Percentiles rank a stretch among this genome's conserved stretches.
These are phyloP conservation scores for Colletotrichum musicola DNA, from an alignment of 2,329 filamentous ascomycete genomes.

Conservation along the genomic window DNA sequence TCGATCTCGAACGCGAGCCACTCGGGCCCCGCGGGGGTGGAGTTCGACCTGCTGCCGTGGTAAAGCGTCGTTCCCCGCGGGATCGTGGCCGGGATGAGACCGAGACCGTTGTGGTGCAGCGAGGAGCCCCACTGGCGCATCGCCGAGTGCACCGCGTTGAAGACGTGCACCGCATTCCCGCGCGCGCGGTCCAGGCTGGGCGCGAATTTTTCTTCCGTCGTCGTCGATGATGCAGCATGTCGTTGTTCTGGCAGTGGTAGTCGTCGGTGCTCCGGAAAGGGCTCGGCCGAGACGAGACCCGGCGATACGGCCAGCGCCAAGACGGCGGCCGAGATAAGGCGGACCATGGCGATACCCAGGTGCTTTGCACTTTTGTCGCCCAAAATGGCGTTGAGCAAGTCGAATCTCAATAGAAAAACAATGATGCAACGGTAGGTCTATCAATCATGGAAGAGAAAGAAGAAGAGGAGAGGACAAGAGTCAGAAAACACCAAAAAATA, in stretches of 20 bases:
- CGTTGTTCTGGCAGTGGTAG: neutral
- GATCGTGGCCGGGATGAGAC: conserved; percentile 75
- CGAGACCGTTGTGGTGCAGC: conserved; percentile 81
- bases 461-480: neutral
- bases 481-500: no score
- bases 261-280: conserved; percentile 17
- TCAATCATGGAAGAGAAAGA: neutral
- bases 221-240: neutral
- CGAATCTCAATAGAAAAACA: neutral
- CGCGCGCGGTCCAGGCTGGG: conserved; percentile 55
- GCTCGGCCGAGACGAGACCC: conserved; percentile 14
- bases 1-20: conserved; percentile 85
- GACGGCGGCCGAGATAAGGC: conserved; percentile 11
- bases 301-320: conserved; percentile 26
- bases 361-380: neutral
- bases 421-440: no score
- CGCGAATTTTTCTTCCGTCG: neutral
- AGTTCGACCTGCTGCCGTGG: conserved; percentile 66
- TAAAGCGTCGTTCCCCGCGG: conserved; percentile 75
- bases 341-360: neutral
- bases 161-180: conserved; percentile 73
- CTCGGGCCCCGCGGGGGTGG: conserved; percentile 67
- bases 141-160: conserved; percentile 79
- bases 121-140: conserved; percentile 82
- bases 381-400: neutral